Conservation (phyloP, 805 yeast genomes). For the Saccharomycopsis fermentans region DNA sequence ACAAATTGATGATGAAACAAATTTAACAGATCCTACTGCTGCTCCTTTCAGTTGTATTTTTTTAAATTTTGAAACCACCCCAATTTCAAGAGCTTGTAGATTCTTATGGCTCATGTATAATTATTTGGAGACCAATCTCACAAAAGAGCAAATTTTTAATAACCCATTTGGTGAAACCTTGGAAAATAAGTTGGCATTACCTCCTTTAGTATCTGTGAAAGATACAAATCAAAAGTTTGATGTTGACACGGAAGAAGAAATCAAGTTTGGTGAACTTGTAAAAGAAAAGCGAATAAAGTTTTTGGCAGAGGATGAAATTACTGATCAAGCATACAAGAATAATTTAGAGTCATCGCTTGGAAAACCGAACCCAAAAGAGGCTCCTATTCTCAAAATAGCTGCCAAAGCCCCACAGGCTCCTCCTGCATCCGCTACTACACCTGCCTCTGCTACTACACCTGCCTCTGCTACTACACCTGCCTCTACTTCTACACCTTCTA, state of each 20-base stretch:
- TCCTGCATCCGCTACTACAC: too few relatives aligned
- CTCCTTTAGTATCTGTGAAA: slow-evolving; percentile 24
- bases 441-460: not conserved
- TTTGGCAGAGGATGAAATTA: not conserved
- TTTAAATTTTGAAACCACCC: slow-evolving; percentile 48
- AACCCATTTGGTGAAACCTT: slow-evolving; percentile 48
- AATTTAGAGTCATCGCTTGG: not conserved
- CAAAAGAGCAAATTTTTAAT: slow-evolving; percentile 35
- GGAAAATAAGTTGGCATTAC: slow-evolving; percentile 30
- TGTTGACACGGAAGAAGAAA: slow-evolving; percentile 35
- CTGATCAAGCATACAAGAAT: not conserved
- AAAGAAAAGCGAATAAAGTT: slow-evolving; percentile 18
- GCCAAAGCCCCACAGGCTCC: not conserved
- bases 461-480: not conserved
- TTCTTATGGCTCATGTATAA: slow-evolving; percentile 80
- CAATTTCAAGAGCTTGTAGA: slow-evolving; percentile 57
- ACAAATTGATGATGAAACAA: slow-evolving; percentile 8
- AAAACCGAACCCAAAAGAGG: not conserved
- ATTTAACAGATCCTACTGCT: slow-evolving; percentile 23
- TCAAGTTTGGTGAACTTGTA: slow-evolving; percentile 34
- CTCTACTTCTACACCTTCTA: not conserved
- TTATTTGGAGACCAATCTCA: slow-evolving; percentile 63
- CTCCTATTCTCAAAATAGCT: not conserved
- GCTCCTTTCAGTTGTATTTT: slow-evolving; percentile 66
- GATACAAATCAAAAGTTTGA: slow-evolving; percentile 25